Percentiles rank a stretch among this genome's conserved stretches.
Conservation (phyloP, 192 early-diverging fungal genomes). For the Coemansia reversa region DNA sequence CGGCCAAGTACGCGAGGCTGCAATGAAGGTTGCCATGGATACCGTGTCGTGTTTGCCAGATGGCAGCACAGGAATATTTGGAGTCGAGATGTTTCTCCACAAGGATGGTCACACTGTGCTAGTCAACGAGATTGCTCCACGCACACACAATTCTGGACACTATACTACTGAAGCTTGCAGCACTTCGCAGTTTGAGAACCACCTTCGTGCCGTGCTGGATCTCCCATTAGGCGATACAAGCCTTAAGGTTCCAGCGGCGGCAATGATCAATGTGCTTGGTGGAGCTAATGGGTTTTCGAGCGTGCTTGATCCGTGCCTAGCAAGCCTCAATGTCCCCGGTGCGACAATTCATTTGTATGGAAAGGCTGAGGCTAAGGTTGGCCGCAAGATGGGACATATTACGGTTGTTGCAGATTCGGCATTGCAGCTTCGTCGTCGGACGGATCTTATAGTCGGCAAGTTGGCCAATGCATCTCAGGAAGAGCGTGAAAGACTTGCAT, state of each 20-base stretch:
- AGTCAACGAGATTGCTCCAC: constrained; percentile 97
- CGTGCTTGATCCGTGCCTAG: constrained; percentile 52
- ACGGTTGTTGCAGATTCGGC: constrained; percentile 88
- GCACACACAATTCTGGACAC: constrained; percentile 99
- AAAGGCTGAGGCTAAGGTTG: constrained; percentile 82
- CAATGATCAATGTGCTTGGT: constrained; percentile 97
- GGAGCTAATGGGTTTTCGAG: constrained; percentile 60
- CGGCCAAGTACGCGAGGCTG: constrained; percentile 67
- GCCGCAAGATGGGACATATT: constrained; percentile 98
- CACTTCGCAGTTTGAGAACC: constrained; percentile 97
- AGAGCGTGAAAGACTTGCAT: constrained; percentile 35
- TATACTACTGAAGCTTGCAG: constrained; percentile 97
- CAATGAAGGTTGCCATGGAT: constrained; percentile 80
- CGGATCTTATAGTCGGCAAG: constrained; percentile 60
- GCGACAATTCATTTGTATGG: constrained; percentile 94
- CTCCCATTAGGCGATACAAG: constrained; percentile 83
- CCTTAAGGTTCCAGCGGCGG: constrained; percentile 87
- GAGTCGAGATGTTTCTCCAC: constrained; percentile 97
- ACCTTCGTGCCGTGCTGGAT: constrained; percentile 86
- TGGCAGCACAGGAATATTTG: constrained; percentile 87
- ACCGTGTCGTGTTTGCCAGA: constrained; percentile 71
- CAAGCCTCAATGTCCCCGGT: constrained; percentile 74
- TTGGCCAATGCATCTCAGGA: constrained; percentile 49
- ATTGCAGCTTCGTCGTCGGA: constrained; percentile 69
- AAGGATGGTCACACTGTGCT: constrained; percentile 75